Conservation (phyloP, 306 rosid genomes). For the Prosopis cineraria region DNA sequence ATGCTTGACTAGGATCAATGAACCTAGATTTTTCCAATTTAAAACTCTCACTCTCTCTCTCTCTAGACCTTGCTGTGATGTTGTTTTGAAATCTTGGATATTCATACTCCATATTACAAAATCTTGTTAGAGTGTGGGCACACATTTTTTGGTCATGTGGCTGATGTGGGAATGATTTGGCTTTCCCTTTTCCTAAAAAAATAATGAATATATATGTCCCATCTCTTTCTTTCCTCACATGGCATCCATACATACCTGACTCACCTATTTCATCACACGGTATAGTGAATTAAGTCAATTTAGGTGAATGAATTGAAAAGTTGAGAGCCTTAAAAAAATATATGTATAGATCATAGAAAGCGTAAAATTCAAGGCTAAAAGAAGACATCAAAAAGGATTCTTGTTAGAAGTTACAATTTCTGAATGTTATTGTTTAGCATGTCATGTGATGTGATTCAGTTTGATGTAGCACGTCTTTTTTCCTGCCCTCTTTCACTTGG, state of each 20-base stretch:
- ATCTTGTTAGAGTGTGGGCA: neutral
- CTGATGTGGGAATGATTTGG: slow-evolving; percentile 10
- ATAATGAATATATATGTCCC: neutral
- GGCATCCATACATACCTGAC: neutral
- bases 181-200: neutral
- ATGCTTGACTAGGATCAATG: neutral
- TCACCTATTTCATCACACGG: neutral
- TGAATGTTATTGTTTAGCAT: neutral
- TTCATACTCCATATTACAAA: neutral
- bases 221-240: neutral
- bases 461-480: neutral
- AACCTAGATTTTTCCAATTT: neutral
- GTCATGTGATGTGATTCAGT: neutral
- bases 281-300: neutral
- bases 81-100: neutral
- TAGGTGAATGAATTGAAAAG: neutral
- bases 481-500: neutral
- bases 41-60: neutral
- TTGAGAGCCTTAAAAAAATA: neutral
- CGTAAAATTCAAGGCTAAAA: neutral
- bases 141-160: neutral
- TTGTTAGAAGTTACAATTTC: neutral
- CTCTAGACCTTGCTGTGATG: neutral
- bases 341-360: neutral
- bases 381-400: neutral